Base-by-base conservation (phyloP, 2,329 filamentous ascomycete genomes). In the Alternaria consortialis region DNA sequence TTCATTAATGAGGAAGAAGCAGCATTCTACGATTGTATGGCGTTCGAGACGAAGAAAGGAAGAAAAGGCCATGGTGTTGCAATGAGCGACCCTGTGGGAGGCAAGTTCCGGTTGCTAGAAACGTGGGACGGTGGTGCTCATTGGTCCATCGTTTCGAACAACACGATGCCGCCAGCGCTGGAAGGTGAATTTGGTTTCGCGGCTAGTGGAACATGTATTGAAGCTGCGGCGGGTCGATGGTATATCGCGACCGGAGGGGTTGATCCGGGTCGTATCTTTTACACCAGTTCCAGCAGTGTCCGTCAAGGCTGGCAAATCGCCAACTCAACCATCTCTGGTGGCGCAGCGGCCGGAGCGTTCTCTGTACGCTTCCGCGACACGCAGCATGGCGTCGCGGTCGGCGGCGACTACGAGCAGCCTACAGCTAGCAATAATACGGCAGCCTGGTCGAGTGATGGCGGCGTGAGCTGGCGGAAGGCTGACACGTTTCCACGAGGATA, bases 11-110 rank as follows among this genome's bases (percentile, higher is more conserved):
- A 63, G 4, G 71, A 74, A 34, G 50, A 58, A 17, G 54, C 62
- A 12, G 73, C 73, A 3, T 74, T 74, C 36, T 75, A 74, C 42
- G 70, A 75, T 31, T 73, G 73, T 32, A 69, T 75, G 64, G 67
- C 71, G 2, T 75, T 75, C 44, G 72, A 73, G 36, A 64, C 66
- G 32, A 39, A 34, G 31, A 23, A 12, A 13, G 55, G 47, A 29
- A 42, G 56, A 57, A 29, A 54, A 46, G 25, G 42, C 2, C 66
- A 70, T 39, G 73, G 73, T 2, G 51, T 75, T 2, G 72, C 72
- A 7, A 62, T 74, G 64, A 74, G 72, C 20, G 73, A 74, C 63
- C 73, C 73, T 13, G 73, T 75, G 5, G 43, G 69, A 46, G 71
- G 73, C 3, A 69, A 65, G 46, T 73, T 75, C 34, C 63, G 72